Percentiles rank a stretch among this genome's conserved stretches.
These are phyloP conservation scores for Vaccinium myrtillus DNA, from an alignment of 148 eudicot species.

Conservation along the genomic window DNA sequence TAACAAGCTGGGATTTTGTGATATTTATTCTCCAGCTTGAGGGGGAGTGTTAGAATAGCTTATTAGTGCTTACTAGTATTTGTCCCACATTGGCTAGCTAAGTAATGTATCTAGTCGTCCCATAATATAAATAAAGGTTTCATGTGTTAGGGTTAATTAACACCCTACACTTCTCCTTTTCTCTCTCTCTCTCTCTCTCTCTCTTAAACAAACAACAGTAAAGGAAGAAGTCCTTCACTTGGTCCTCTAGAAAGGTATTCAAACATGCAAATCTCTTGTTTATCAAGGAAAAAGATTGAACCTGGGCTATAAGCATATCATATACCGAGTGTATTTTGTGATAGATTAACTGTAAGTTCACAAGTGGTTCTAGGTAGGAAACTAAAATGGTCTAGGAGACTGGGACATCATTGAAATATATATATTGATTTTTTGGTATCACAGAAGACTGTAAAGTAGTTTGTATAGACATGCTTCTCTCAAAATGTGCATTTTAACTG, in stretches of 20 bases:
- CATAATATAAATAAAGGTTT: too few species aligned
- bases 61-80: too few species aligned
- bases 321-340: background rate
- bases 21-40: too few species aligned
- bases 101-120: too few species aligned
- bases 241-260: constrained; percentile 56
- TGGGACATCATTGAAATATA: background rate
- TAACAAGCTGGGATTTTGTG: too few species aligned
- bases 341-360: background rate
- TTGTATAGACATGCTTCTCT: background rate
- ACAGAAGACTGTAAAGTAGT: background rate
- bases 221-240: constrained; percentile 40
- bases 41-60: too few species aligned
- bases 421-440: background rate
- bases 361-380: background rate
- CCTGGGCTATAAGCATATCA: background rate
- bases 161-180: too few species aligned
- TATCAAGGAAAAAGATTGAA: background rate
- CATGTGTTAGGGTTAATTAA: too few species aligned
- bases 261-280: background rate
- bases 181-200: too few species aligned
- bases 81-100: too few species aligned
- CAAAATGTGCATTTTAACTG: background rate
- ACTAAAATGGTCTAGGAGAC: background rate
- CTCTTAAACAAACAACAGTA: too few species aligned